Evolutionary conservation across 371 early-diverging fungal species (phyloP).

Genomic region (Actinomortierella wolfii): DNA sequence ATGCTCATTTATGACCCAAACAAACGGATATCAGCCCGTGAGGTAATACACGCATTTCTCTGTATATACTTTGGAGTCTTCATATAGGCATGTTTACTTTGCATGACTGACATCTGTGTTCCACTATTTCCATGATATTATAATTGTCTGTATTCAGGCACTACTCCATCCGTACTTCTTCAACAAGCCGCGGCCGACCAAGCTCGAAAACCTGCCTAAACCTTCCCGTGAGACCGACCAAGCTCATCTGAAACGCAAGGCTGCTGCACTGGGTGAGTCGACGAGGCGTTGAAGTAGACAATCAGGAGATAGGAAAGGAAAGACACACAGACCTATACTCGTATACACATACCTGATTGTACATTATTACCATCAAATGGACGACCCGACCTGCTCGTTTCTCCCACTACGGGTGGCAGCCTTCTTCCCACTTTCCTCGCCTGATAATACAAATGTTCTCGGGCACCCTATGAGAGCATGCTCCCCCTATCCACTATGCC

Average conservation of each 20-base stretch:
- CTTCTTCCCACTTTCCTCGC: too few species aligned
- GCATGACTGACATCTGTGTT: background rate
- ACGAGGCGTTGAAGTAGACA: too few species aligned
- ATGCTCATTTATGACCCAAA: slow-evolving; percentile 94
- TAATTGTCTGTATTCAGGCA: slow-evolving; percentile 61
- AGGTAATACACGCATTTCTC: slow-evolving; percentile 53
- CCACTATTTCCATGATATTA: too few species aligned
- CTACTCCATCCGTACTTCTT: slow-evolving; percentile 91
- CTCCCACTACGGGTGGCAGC: too few species aligned
- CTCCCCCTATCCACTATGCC: too few species aligned
- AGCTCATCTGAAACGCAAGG: slow-evolving; percentile 35
- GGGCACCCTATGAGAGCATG: too few species aligned
- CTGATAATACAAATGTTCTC: too few species aligned
- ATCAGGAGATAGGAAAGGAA: too few species aligned
- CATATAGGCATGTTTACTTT: background rate
- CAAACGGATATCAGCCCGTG: slow-evolving; percentile 84
- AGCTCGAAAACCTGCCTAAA: slow-evolving; percentile 80
- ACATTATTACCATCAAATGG: too few species aligned
- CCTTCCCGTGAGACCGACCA: slow-evolving; percentile 38
- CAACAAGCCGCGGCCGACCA: slow-evolving; percentile 87
- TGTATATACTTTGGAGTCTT: background rate
- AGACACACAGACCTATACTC: too few species aligned
- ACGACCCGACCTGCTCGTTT: too few species aligned
- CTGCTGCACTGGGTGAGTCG: slow-evolving; percentile 36
- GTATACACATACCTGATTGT: too few species aligned